A percentile compares a stretch with the other conserved stretches of the same genome.
Evolutionary conservation across 345 rosid species (phyloP).

Genomic region (Hypericum perforatum): DNA sequence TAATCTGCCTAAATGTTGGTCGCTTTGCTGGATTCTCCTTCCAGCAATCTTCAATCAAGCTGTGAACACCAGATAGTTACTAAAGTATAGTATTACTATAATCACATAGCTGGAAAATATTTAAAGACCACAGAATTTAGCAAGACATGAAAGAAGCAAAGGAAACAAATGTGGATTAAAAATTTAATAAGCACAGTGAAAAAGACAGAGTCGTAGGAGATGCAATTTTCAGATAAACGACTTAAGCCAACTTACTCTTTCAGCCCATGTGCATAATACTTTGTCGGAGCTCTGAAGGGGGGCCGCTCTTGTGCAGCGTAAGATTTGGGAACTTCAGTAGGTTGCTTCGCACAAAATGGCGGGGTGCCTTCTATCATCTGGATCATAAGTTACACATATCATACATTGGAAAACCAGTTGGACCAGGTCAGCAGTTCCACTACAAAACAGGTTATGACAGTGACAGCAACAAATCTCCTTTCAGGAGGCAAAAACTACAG

Average conservation of each 20-base stretch:
- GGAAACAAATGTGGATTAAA: too few species aligned
- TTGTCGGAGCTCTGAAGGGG: conserved; percentile 61
- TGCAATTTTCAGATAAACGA: background rate
- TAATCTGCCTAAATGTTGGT: conserved; percentile 70
- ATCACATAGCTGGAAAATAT: too few species aligned
- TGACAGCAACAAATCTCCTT: too few species aligned
- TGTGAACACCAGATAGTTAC: conserved; percentile 19
- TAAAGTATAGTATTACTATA: too few species aligned
- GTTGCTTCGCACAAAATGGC: conserved; percentile 62
- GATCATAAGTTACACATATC: conserved; percentile 12
- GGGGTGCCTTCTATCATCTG: conserved; percentile 85
- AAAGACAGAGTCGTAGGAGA: background rate
- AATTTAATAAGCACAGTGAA: too few species aligned
- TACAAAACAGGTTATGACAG: too few species aligned
- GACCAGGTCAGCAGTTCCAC: too few species aligned
- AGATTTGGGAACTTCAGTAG: conserved; percentile 45
- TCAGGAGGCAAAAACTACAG: too few species aligned
- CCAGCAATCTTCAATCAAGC: conserved; percentile 94
- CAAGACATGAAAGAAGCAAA: too few species aligned
- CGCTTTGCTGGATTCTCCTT: conserved; percentile 63
- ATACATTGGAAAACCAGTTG: background rate
- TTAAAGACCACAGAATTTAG: too few species aligned
- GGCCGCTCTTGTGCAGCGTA: conserved; percentile 50
- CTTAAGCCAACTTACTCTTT: conserved; percentile 42
- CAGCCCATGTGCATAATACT: conserved; percentile 70